Conservation (phyloP, 2,329 filamentous ascomycete genomes). For the Coniochaeta sp. region DNA sequence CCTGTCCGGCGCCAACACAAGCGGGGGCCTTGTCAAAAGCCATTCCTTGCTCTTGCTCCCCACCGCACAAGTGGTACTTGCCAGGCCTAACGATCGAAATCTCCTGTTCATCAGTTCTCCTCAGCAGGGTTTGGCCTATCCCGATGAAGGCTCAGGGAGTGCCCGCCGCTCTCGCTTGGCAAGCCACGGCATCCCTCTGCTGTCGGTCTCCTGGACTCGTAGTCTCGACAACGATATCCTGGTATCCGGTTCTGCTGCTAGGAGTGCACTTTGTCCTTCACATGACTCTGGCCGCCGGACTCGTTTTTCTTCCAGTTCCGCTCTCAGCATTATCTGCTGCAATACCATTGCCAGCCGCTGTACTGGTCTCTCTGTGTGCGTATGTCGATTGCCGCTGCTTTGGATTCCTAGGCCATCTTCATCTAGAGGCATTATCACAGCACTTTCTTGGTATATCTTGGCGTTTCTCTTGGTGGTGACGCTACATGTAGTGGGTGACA, state of each 20-base stretch:
- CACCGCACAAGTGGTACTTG: background rate
- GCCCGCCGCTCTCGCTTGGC: background rate
- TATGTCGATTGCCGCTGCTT: background rate
- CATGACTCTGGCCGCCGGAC: background rate
- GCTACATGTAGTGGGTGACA: background rate
- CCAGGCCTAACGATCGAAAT: background rate
- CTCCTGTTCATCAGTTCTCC: background rate
- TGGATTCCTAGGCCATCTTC: background rate
- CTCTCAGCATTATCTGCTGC: background rate
- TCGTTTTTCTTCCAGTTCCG: background rate
- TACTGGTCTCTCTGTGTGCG: background rate
- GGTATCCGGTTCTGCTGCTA: background rate
- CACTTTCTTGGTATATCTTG: background rate
- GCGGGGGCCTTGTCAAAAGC: background rate
- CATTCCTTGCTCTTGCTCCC: constrained; percentile 1
- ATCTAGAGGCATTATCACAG: background rate
- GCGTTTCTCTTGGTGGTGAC: background rate
- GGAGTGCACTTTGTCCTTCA: background rate
- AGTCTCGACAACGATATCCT: background rate
- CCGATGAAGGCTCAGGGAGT: background rate
- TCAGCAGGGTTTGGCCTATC: background rate
- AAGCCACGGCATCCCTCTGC: background rate
- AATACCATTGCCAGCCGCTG: background rate
- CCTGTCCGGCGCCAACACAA: background rate
- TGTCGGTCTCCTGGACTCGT: background rate